These are phyloP conservation scores for Tolypocladium tundrense DNA, from an alignment of 2,329 filamentous ascomycete species.

Conservation along the genomic window DNA sequence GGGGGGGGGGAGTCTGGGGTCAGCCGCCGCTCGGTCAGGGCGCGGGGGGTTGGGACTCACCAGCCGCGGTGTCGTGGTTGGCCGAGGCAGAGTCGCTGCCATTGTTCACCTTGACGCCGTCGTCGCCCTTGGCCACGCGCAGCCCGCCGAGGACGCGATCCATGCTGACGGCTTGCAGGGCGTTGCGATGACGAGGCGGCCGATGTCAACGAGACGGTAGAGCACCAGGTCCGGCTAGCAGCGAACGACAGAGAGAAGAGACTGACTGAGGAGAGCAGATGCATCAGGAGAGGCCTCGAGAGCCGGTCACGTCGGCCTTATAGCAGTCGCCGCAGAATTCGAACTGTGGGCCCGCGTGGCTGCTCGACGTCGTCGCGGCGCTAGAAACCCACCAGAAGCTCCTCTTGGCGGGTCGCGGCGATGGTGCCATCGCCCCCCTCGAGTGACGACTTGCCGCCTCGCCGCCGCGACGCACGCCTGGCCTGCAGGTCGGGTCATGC, in stretches of 20 bases:
- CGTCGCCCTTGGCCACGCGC: slow-evolving; percentile 2
- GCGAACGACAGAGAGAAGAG: not conserved
- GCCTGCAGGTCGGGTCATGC: not conserved
- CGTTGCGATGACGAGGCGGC: not conserved
- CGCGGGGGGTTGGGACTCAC: slow-evolving; percentile 1
- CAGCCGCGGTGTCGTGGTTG: slow-evolving; percentile 1
- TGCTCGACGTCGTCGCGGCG: not conserved
- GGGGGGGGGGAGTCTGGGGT: too few relatives aligned
- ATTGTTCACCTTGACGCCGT: slow-evolving; percentile 1
- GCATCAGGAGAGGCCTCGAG: not conserved
- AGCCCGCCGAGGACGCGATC: not conserved
- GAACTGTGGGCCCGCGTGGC: not conserved
- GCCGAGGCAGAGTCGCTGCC: slow-evolving; percentile 4
- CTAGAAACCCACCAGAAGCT: slow-evolving; percentile 2
- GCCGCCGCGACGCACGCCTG: too few relatives aligned
- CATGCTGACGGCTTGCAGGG: not conserved
- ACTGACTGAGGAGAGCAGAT: not conserved
- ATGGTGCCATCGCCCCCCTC: slow-evolving; percentile 11
- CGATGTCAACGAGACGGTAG: not conserved
- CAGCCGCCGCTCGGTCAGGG: not conserved
- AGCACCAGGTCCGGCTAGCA: not conserved
- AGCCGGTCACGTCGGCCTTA: not conserved
- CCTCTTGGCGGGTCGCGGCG: slow-evolving; percentile 5
- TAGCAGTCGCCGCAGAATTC: not conserved
- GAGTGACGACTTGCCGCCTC: slow-evolving; percentile 4